Conservation (phyloP, 2,329 filamentous ascomycete species). For the Dactylellina haptotyla region DNA sequence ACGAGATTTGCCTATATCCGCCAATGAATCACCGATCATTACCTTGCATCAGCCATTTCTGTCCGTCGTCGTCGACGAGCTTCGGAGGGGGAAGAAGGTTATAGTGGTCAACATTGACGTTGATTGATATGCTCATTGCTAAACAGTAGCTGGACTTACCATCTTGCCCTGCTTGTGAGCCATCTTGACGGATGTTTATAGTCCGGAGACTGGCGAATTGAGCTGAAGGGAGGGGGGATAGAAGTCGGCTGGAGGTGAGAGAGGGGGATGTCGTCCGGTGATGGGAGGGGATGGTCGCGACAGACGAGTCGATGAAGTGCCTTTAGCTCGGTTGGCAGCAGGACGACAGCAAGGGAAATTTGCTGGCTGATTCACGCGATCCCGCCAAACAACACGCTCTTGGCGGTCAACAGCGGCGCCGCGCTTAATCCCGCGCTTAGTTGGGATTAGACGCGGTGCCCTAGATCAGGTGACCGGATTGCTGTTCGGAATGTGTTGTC, state of each 20-base stretch:
- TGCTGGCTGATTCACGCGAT: slow-evolving; percentile 54
- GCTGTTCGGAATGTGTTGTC: slow-evolving; percentile 21
- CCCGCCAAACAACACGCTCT: slow-evolving; percentile 6
- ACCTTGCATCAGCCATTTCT: slow-evolving; percentile 54
- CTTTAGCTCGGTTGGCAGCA: neutral
- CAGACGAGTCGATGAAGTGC: slow-evolving; percentile 19
- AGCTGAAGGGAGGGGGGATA: neutral
- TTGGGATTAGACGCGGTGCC: slow-evolving; percentile 10
- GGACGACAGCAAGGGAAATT: slow-evolving; percentile 33
- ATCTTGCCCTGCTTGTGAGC: slow-evolving; percentile 99
- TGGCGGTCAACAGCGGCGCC: slow-evolving; percentile 6
- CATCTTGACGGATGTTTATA: slow-evolving; percentile 67
- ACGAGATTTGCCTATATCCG: slow-evolving; percentile 54
- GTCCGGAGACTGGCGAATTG: slow-evolving; percentile 34
- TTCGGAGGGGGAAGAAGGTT: slow-evolving; percentile 19
- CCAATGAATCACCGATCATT: slow-evolving; percentile 21
- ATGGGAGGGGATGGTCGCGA: slow-evolving; percentile 41
- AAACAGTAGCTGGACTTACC: slow-evolving; percentile 72
- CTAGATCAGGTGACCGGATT: slow-evolving; percentile 22
- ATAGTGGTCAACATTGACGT: slow-evolving; percentile 54
- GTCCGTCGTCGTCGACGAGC: slow-evolving; percentile 48
- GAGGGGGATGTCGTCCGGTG: slow-evolving; percentile 6
- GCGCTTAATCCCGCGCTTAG: neutral
- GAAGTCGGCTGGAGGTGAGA: slow-evolving; percentile 1
- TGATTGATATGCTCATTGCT: slow-evolving; percentile 24